Base-by-base conservation (phyloP, 2,329 filamentous ascomycete genomes). In the Purpureocillium takamizusanense region DNA sequence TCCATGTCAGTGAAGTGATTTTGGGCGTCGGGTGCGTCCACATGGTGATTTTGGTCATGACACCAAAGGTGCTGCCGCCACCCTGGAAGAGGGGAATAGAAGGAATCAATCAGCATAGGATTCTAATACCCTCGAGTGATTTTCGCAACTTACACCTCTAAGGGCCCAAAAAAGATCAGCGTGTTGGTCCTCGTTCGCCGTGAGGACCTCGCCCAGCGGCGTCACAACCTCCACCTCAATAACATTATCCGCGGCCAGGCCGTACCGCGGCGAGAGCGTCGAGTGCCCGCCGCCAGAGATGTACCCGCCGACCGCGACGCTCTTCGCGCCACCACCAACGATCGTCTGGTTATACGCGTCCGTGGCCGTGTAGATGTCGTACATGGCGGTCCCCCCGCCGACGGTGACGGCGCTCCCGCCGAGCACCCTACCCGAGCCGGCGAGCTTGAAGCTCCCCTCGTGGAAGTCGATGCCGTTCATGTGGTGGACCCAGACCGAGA, bases 81-180 rank as follows among this genome's bases (percentile, higher is more conserved):
- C 74, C 74, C 69, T 72, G 30, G 1, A 1, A 13, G 10, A 37
- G 18, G 11, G 7, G 13, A 14, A 14, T 7, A 3, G 29, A n/a
- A 8, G n/a, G n/a, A n/a, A n/a, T n/a, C 21, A 10, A 25, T 25
- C 10, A 25, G 21, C 21, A 25, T 25, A 6, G 5, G 21, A 25
- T 5, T 10, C 6, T 10, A 25, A 6, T 5, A 10, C 21, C 2
- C 3, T n/a, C 11, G 25, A 29, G 25, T 4, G 30, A 32, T 32
- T 31, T 31, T 25, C 6, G 30, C 30, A 14, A 60, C 66, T 55
- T 55, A 75, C 67, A 9, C 77, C 76, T 41, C 72, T 59, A 43
- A 81, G 62, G 0, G 78, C 78, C 78, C 78, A 83, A 52, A 79
- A 82, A 1, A 83, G 55, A 38, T 82, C 76, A 0, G 57, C 41